Evolutionary conservation across 495 filamentous ascomycete genomes (phyloP).

Genomic region (Clavariopsis aquatica): DNA sequence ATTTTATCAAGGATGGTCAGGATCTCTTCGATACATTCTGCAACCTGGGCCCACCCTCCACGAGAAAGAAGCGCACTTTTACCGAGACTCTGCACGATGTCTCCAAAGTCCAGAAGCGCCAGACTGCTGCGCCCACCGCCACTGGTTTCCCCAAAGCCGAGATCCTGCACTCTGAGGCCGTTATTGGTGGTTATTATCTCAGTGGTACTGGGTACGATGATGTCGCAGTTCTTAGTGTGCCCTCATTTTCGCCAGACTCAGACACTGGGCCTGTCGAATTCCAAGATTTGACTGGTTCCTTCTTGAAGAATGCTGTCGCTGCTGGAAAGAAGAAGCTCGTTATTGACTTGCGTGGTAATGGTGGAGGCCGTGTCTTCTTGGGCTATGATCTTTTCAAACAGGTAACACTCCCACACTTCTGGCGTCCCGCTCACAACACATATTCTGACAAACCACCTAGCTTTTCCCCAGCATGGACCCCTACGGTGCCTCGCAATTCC

Average conservation of each 20-base stretch:
- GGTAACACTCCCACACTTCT: conserved; percentile 1
- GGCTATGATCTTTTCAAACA: conserved; percentile 40
- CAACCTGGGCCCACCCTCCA: conserved; percentile 21
- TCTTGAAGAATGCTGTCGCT: conserved; percentile 22
- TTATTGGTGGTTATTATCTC: conserved; percentile 38
- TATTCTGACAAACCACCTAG: neutral
- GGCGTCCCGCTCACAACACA: neutral
- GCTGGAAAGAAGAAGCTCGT: conserved; percentile 35
- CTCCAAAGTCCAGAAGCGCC: conserved; percentile 14
- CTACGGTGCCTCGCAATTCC: conserved; percentile 32
- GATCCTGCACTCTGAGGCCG: conserved; percentile 11
- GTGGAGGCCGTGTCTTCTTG: conserved; percentile 30
- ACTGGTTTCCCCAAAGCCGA: conserved; percentile 29
- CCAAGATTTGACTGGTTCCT: conserved; percentile 29
- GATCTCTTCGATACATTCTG: conserved; percentile 31
- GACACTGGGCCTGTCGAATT: conserved; percentile 19
- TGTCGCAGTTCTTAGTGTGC: conserved; percentile 38
- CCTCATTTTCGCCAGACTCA: conserved; percentile 24
- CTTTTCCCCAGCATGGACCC: conserved; percentile 34
- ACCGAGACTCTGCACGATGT: neutral
- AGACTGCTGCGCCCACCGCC: conserved; percentile 5
- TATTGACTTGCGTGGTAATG: conserved; percentile 36
- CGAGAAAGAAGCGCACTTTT: conserved; percentile 8
- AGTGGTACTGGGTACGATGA: conserved; percentile 35
- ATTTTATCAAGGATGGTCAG: conserved; percentile 25